Conservation (phyloP, 2,329 filamentous ascomycete genomes). For the Botryosphaeria dothidea region DNA sequence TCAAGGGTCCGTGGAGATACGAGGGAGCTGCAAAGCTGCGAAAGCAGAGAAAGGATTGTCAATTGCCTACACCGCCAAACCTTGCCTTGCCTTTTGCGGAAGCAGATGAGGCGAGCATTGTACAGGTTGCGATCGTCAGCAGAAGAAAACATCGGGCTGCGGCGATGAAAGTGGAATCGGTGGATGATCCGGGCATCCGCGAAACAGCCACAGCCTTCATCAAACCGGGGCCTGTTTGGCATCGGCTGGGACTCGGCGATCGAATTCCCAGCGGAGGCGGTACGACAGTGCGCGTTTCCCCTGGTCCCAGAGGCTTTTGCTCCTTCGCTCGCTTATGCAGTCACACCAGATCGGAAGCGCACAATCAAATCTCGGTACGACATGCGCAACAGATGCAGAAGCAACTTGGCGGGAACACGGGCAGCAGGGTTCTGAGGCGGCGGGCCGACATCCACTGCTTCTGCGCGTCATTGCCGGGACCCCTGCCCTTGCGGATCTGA, state of each 20-base stretch:
- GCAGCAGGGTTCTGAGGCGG: neutral
- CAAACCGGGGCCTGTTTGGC: neutral
- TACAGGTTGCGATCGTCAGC: neutral
- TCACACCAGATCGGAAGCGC: slow-evolving; percentile 16
- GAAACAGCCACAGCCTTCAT: slow-evolving; percentile 5
- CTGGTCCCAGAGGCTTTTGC: slow-evolving; percentile 13
- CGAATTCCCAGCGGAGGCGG: neutral
- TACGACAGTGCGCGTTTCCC: slow-evolving; percentile 13
- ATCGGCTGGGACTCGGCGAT: neutral
- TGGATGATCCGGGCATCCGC: slow-evolving; percentile 6
- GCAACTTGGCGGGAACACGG: slow-evolving; percentile 12
- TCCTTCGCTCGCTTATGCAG: slow-evolving; percentile 18
- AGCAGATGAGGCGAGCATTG: neutral
- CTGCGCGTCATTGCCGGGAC: slow-evolving; percentile 15
- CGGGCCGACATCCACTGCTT: slow-evolving; percentile 10
- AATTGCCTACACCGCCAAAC: slow-evolving; percentile 16
- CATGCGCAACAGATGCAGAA: slow-evolving; percentile 15
- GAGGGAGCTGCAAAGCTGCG: slow-evolving; percentile 6
- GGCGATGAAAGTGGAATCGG: neutral
- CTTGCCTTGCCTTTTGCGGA: neutral
- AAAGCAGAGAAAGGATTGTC: slow-evolving; percentile 7
- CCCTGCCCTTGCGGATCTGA: slow-evolving; percentile 10
- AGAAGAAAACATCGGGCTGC: neutral
- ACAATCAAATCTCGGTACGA: slow-evolving; percentile 18
- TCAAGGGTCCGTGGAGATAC: neutral